A percentile compares a stretch with the other conserved stretches of the same genome.
Conservation (phyloP, 306 rosid genomes). For the Rosa lucieae region DNA sequence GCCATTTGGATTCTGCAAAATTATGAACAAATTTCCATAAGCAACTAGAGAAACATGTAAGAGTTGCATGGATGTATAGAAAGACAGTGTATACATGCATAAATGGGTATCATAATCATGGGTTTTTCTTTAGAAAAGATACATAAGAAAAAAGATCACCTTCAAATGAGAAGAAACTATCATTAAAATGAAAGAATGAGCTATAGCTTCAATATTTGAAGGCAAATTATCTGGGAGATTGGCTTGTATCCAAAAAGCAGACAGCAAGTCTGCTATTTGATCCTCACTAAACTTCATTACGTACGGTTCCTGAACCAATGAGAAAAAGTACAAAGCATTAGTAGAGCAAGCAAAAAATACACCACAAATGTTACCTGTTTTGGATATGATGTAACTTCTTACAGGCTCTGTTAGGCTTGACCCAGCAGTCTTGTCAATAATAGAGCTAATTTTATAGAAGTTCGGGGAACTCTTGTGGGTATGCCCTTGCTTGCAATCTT, state of each 20-base stretch:
- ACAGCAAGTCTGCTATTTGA: constrained; percentile 78
- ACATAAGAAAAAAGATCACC: constrained; percentile 40
- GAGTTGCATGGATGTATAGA: neutral
- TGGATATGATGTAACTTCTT: constrained; percentile 32
- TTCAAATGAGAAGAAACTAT: constrained; percentile 68
- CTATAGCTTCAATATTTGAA: constrained; percentile 81
- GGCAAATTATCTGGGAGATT: constrained; percentile 82
- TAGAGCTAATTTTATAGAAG: constrained; percentile 61
- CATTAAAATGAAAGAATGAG: constrained; percentile 69
- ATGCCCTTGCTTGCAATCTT: constrained; percentile 65
- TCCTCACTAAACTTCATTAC: constrained; percentile 86
- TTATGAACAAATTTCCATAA: constrained; percentile 5
- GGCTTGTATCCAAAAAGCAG: constrained; percentile 93
- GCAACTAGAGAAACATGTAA: constrained; percentile 9
- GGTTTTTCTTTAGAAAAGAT: neutral
- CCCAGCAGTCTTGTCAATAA: constrained; percentile 67
- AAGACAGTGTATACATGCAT: neutral
- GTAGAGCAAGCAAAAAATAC: constrained; percentile 9
- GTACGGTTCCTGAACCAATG: constrained; percentile 64
- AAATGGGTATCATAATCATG: neutral
- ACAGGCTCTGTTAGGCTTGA: constrained; percentile 56
- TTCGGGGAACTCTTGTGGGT: constrained; percentile 64
- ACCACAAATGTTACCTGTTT: constrained; percentile 14
- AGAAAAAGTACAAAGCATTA: constrained; percentile 13
- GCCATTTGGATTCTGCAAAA: constrained; percentile 69